Conservation (phyloP, 2,329 filamentous ascomycete genomes). For the Botrytis byssoidea region DNA sequence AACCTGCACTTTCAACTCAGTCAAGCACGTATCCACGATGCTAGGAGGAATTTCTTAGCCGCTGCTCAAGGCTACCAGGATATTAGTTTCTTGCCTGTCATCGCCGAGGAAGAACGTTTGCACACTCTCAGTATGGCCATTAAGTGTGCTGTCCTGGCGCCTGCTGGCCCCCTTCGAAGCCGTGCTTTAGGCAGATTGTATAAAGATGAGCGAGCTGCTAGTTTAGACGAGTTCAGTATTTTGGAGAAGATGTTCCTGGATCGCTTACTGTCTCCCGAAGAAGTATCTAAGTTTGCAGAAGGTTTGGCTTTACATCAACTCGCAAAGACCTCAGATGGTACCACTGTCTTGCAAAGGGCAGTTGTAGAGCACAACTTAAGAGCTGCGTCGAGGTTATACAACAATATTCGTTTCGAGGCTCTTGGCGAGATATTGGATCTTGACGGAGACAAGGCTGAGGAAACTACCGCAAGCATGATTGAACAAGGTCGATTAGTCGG, state of each 20-base stretch:
- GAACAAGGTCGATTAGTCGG: slow-evolving; percentile 87
- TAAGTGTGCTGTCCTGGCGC: slow-evolving; percentile 87
- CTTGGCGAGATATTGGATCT: slow-evolving; percentile 77
- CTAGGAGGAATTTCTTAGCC: slow-evolving; percentile 83
- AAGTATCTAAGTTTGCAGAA: slow-evolving; percentile 82
- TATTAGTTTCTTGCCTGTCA: slow-evolving; percentile 71
- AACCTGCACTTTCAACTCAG: slow-evolving; percentile 85
- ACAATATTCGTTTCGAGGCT: slow-evolving; percentile 72
- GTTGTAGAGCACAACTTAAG: slow-evolving; percentile 96
- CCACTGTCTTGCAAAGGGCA: slow-evolving; percentile 87
- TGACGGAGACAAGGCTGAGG: slow-evolving; percentile 77
- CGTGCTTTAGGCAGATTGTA: slow-evolving; percentile 80
- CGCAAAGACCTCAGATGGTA: slow-evolving; percentile 83
- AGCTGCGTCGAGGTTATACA: slow-evolving; percentile 75
- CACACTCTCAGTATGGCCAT: slow-evolving; percentile 84
- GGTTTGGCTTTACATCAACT: slow-evolving; percentile 84
- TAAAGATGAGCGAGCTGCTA: slow-evolving; percentile 82
- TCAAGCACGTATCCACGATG: slow-evolving; percentile 89
- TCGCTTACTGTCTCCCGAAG: slow-evolving; percentile 73
- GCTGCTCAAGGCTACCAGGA: slow-evolving; percentile 86
- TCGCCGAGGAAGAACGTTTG: slow-evolving; percentile 85
- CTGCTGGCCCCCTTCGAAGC: slow-evolving; percentile 81
- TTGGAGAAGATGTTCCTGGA: slow-evolving; percentile 98
- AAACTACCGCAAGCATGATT: slow-evolving; percentile 91
- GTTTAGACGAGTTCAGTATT: slow-evolving; percentile 78